Base-by-base conservation (phyloP, 1,139 yeast genomes). In the Suhomyces bolitotheri region DNA sequence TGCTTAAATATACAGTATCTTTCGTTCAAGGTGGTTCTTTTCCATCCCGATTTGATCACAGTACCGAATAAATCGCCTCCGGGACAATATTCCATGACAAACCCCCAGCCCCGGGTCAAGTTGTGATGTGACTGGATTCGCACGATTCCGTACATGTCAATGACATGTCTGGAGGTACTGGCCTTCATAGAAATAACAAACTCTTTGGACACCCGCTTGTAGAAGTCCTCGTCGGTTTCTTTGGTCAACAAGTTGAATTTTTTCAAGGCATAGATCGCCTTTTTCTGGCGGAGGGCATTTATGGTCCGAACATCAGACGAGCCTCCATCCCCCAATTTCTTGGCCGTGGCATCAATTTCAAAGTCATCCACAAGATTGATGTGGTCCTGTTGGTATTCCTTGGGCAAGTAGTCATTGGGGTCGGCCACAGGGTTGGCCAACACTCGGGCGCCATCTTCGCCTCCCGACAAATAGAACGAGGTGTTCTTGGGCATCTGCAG, bases 71-170 rank as follows among this genome's bases (percentile, higher is more conserved):
- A 58, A 51, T 77, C 82, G 16, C 67, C 76, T 16, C 82, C 84
- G 17, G 61, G 63, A 50, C 89, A 82, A 41, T 60, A 73, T 46
- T 82, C 88, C 66, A 84, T 64, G 6, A 82, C 72, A 53, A 83
- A 76, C 4, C 90, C 92, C 94, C 94, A 84, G 3, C 88, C 84
- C 46, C 90, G 63, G 3, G 77, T 69, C 42, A 82, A 58, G 38
- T 60, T 65, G 7, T 68, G 66, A 14, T 77, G 73, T 2, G 82
- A 69, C 40, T 81, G 85, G 22, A 82, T 71, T 39, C 78, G 71
- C 15, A 83, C 61, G 26, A 83, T 52, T 15, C 77, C 77, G 44
- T 68, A 64, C 4, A 82, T 78, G 34, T 69, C 69, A 9, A 80
- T 76, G 16, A 81, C 73, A 55, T 84, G 90, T 34, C 81, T 68